These are phyloP conservation scores for Beauveria varroae DNA, from an alignment of 2,329 filamentous ascomycete genomes.

Conservation along the genomic window DNA sequence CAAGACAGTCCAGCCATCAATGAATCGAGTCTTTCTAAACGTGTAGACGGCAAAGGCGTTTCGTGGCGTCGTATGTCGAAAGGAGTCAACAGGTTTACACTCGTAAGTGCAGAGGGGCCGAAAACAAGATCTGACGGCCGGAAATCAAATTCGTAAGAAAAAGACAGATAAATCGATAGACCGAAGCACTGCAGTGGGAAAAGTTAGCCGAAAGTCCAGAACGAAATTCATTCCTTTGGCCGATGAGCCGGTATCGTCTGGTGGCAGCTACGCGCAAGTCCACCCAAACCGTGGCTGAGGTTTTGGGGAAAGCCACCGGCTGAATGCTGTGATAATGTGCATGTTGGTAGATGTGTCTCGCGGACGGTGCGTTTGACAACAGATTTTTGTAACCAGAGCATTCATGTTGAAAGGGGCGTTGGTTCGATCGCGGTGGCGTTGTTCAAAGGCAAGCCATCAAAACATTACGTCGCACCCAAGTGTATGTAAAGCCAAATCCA, in stretches of 20 bases:
- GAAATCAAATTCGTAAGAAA: constrained; percentile 1
- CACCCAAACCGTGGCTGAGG: neutral
- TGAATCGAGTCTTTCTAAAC: neutral
- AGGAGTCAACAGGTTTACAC: neutral
- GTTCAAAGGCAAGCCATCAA: neutral
- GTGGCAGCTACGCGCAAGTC: neutral
- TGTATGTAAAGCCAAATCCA: neutral
- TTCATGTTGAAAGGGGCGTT: neutral
- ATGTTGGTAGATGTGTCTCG: no score
- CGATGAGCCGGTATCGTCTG: neutral
- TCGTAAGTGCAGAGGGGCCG: neutral
- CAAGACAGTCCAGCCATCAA: constrained; percentile 27
- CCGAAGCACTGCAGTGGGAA: neutral
- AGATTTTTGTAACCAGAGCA: neutral
- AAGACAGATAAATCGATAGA: neutral
- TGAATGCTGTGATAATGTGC: no score
- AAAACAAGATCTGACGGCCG: neutral
- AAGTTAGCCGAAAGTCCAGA: neutral
- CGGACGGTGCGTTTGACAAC: neutral
- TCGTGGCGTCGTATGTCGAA: neutral
- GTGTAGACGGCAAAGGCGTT: neutral
- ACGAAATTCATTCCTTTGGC: neutral
- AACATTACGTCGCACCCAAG: neutral
- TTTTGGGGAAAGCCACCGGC: neutral
- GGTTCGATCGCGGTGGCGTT: neutral